Base-by-base conservation (phyloP, 305 asterid genomes). In the Rubia peregrina region DNA sequence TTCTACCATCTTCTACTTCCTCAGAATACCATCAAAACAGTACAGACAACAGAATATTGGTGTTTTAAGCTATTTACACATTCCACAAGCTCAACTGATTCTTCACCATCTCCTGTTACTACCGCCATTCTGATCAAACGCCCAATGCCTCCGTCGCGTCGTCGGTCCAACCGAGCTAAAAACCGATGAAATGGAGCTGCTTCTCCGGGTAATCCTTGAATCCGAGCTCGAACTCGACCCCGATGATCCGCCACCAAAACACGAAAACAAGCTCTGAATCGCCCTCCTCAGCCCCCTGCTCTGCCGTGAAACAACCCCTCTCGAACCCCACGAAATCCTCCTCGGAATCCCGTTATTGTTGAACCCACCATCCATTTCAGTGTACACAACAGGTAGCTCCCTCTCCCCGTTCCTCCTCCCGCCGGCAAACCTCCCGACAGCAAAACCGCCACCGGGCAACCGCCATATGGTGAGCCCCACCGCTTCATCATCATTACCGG, bases 331-430 rank as follows among this genome's bases (percentile, higher is more conserved):
- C 0, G 90, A 83, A 38, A 90, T 84, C 82, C 98, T 82, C 80
- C 98, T 85, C 2, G 96, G 90, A 33, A 77, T 83, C 19, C 98
- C 96, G 73, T 83, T 88, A 70, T 76, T 86, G 71, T 76, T 88
- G 69, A 90, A 90, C 1, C 93, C 98, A 9, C 98, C 98, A 71
- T 92, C 98, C 97, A 92, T 89, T 81, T 92, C 98, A 3, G 98
- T 92, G 77, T 84, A 92, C 68, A 92, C 97, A 33, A 92, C 91
- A 0, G 98, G 98, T 10, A 88, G 78, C 78, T 91, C 98, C 70
- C 97, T 87, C 79, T 89, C 98, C 11, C 97, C 95, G 11, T 93
- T 85, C 73, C 96, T 91, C 74, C 93, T 80, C 68, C 91, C 95
- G 7, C 98, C 92, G 0, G 91, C 74, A 74, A 92, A 90, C 77